These are phyloP conservation scores for Rhizoclosmatium globosum DNA, from an alignment of 192 early-diverging fungal genomes.

Conservation along the genomic window DNA sequence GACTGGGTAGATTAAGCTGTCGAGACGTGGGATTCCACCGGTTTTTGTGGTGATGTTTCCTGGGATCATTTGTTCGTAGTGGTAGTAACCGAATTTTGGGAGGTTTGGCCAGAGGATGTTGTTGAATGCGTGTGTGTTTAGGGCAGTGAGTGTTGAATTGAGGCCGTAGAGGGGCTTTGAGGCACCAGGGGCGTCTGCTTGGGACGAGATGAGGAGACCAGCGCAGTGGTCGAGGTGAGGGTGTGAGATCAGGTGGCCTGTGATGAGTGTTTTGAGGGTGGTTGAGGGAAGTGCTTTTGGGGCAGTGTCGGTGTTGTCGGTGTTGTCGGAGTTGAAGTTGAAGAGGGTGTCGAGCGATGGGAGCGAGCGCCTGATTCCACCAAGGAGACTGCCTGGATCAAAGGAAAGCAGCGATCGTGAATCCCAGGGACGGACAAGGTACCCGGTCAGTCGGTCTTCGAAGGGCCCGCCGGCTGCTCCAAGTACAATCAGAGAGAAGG, in stretches of 20 bases:
- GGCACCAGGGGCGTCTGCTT: neutral
- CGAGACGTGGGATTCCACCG: neutral
- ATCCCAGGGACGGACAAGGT: neutral
- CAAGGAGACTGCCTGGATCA: neutral
- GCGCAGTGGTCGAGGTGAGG: constrained; percentile 31
- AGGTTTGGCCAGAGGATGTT: constrained; percentile 31
- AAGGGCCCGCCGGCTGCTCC: constrained; percentile 26
- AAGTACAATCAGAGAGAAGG: neutral
- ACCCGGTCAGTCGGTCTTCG: constrained; percentile 10
- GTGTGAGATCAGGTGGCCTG: constrained; percentile 29
- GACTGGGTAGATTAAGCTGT: constrained; percentile 1
- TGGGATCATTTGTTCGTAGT: neutral
- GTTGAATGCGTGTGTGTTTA: constrained; percentile 18
- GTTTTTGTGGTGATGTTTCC: neutral
- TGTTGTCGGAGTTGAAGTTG: neutral
- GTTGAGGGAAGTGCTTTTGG: neutral
- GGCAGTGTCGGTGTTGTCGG: neutral
- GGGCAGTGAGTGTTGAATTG: neutral
- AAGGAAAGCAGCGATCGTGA: neutral
- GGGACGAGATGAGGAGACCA: constrained; percentile 9
- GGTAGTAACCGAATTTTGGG: constrained; percentile 7
- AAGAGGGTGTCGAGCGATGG: neutral
- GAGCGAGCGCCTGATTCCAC: neutral
- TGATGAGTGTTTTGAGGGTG: neutral
- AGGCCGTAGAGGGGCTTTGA: constrained; percentile 14